Evolutionary conservation across 2,329 filamentous ascomycete genomes (phyloP).

Genomic region (Hypoxylon sp.): DNA sequence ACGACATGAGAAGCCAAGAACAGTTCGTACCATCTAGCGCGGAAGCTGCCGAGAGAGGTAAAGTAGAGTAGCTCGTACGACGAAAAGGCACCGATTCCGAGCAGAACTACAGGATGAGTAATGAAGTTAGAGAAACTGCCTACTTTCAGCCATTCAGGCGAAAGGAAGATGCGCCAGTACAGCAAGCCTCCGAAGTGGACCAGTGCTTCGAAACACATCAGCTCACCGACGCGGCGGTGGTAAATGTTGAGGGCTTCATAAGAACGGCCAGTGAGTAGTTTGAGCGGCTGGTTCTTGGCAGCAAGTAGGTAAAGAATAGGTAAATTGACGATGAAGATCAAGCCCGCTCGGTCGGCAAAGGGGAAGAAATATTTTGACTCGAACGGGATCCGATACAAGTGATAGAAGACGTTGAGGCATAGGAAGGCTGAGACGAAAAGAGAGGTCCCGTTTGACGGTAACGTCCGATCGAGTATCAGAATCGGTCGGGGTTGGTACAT

Average conservation of each 20-base stretch:
- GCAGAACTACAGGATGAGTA: conserved; percentile 57
- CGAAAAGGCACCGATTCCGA: conserved; percentile 63
- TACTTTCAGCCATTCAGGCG: conserved; percentile 54
- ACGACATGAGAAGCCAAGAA: conserved; percentile 67
- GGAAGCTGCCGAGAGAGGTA: conserved; percentile 66
- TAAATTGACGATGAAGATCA: conserved; percentile 59
- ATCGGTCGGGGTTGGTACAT: conserved; percentile 66
- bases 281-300: conserved; percentile 72
- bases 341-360: conserved; percentile 64
- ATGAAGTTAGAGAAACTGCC: conserved; percentile 58
- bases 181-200: conserved; percentile 65
- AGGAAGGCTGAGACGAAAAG: conserved; percentile 60
- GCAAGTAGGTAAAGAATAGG: conserved; percentile 67
- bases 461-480: conserved; percentile 62
- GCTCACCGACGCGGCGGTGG: conserved; percentile 68
- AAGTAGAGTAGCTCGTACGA: conserved; percentile 69
- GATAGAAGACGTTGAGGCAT: conserved; percentile 64
- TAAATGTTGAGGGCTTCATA: conserved; percentile 73
- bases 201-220: conserved; percentile 66
- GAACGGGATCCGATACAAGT: conserved; percentile 60
- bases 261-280: conserved; percentile 66
- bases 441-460: conserved; percentile 65
- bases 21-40: conserved; percentile 67
- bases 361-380: conserved; percentile 60
- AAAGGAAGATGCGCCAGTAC: conserved; percentile 60